Conservation (phyloP, 2,329 filamentous ascomycete genomes). For the Myriosclerotinia duriaeana region DNA sequence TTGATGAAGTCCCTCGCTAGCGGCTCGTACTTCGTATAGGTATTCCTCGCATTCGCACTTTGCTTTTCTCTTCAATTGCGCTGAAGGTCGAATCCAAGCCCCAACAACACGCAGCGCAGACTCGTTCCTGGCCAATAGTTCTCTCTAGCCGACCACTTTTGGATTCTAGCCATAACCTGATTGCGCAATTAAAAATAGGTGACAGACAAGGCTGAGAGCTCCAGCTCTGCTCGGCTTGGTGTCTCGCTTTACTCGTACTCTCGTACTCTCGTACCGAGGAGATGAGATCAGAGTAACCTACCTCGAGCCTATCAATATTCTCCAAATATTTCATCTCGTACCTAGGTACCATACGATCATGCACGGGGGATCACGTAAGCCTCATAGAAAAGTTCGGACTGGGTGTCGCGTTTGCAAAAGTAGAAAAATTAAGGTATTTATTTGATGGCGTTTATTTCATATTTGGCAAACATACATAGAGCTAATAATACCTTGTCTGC, state of each 20-base stretch:
- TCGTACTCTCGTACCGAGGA: not conserved
- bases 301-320: too few relatives aligned
- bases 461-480: not conserved
- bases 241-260: too few relatives aligned
- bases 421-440: slow-evolving; percentile 45
- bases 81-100: too few relatives aligned
- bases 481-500: not conserved
- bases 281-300: slow-evolving; percentile 1
- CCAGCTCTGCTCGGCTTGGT: too few relatives aligned
- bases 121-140: too few relatives aligned
- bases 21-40: not conserved
- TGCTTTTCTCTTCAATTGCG: too few relatives aligned
- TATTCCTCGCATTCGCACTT: too few relatives aligned
- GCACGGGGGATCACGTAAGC: slow-evolving; percentile 21
- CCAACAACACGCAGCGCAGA: too few relatives aligned
- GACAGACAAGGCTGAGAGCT: too few relatives aligned
- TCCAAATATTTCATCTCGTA: not conserved
- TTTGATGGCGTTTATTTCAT: slow-evolving; percentile 32
- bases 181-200: too few relatives aligned
- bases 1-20: not conserved
- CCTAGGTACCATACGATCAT: not conserved
- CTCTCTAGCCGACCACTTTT: too few relatives aligned
- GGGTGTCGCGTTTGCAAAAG: slow-evolving; percentile 45
- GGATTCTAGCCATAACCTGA: too few relatives aligned
- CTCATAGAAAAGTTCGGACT: slow-evolving; percentile 42